Conservation (phyloP, 2,329 filamentous ascomycete species). For the Aspergillus quadrilineatus region DNA sequence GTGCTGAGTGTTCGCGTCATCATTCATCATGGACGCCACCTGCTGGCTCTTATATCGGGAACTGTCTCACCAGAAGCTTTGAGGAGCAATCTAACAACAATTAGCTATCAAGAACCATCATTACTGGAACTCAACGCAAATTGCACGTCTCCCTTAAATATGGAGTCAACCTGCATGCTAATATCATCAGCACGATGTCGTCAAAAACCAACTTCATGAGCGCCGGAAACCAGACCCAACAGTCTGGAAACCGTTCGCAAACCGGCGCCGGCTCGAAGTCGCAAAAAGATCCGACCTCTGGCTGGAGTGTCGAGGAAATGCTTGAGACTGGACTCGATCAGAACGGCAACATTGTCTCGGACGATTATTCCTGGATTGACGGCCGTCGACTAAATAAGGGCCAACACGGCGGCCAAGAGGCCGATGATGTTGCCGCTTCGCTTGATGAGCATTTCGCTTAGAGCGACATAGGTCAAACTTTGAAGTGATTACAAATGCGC, state of each 20-base stretch:
- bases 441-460: conserved; percentile 32
- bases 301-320: conserved; percentile 30
- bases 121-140: neutral
- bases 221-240: conserved; percentile 13
- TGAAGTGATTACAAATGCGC: neutral
- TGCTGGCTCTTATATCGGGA: conserved; percentile 1
- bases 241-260: conserved; percentile 12
- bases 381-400: conserved; percentile 21
- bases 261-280: conserved; percentile 6
- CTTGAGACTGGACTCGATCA: conserved; percentile 33
- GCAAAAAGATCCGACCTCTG: conserved; percentile 13
- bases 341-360: conserved; percentile 34
- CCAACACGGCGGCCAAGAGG: conserved; percentile 22
- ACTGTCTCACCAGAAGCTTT: neutral
- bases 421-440: conserved; percentile 33
- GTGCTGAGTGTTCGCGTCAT: conserved; percentile 31
- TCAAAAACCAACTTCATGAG: conserved; percentile 29
- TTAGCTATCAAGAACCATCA: neutral
- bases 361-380: conserved; percentile 25
- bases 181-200: conserved; percentile 23
- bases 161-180: neutral
- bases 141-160: neutral
- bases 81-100: neutral
- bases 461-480: neutral
- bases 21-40: conserved; percentile 31